Percentiles rank a stretch among this genome's conserved stretches.
Conservation (phyloP, 2,329 filamentous ascomycete species). For the Scopulariopsis brevicaulis region DNA sequence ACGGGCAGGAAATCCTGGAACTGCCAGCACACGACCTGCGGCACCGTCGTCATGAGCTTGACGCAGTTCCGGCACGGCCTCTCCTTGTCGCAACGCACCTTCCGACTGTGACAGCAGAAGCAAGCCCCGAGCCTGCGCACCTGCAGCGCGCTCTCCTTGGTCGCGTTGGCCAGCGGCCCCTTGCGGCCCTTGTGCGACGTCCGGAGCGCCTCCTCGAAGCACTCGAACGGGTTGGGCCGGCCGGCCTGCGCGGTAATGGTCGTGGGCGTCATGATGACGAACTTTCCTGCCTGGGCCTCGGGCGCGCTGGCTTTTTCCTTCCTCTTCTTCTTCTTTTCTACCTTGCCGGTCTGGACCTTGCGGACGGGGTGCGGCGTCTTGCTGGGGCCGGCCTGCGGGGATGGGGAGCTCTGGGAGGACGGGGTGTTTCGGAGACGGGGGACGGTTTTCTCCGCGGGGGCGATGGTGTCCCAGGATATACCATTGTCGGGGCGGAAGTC, state of each 20-base stretch:
- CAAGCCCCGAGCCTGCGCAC: constrained; percentile 43
- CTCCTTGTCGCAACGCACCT: constrained; percentile 45
- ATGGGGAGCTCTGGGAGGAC: neutral
- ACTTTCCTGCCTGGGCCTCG: constrained; percentile 27
- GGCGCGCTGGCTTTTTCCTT: constrained; percentile 3
- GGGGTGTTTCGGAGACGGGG: neutral
- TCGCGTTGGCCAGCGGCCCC: constrained; percentile 40
- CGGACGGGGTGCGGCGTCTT: constrained; percentile 15
- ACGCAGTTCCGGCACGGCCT: constrained; percentile 45
- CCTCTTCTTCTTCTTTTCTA: constrained; percentile 30
- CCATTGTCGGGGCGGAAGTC: neutral
- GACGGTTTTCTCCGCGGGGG: neutral
- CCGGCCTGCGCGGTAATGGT: constrained; percentile 39
- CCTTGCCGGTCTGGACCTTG: constrained; percentile 29
- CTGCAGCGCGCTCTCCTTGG: constrained; percentile 40
- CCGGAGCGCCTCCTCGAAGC: constrained; percentile 36
- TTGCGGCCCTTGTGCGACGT: constrained; percentile 43
- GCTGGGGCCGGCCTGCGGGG: neutral
- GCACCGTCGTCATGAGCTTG: constrained; percentile 35
- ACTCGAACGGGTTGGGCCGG: constrained; percentile 40
- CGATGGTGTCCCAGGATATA: neutral
- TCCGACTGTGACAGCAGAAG: constrained; percentile 48
- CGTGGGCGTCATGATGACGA: constrained; percentile 43
- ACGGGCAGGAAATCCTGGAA: constrained; percentile 42
- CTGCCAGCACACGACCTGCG: constrained; percentile 47